Evolutionary conservation across 192 early-diverging fungal species (phyloP), one percentile per base, ranked within the genome.

Genomic region (Umbelopsis vinacea): DNA sequence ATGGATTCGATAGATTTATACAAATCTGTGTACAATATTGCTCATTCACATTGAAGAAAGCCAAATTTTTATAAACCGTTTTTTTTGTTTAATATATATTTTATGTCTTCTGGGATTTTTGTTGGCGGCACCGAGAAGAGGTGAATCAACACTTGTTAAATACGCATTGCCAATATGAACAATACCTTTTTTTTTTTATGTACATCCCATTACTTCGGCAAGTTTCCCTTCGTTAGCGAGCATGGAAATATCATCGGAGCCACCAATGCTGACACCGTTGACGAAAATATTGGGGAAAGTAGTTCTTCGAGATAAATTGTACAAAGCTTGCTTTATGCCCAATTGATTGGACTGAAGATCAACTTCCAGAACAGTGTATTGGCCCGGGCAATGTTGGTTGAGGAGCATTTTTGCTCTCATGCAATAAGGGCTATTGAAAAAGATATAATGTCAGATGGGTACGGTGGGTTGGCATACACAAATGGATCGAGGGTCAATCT

Each of bases 1-100:
- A 2, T 86, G 85, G 85, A 74, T 82, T 53, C 74, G 85, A 46
- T 86, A 79, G 72, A 66, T 6, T n/a, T 29, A 43, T 29, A 29
- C 1, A 54, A 7, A 48, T 23, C 53, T 54, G 14, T 63, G 57
- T 63, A 63, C 26, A 21, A 19, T 35, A 63, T 11, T 37, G 15
- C 19, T n/a, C 33, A 54, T 6, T 26, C 12, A 54, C 26, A 24
- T n/a, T 52, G 52, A 22, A 52, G 22, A 52, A 4, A 12, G 15
- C 48, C 9, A 50, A 50, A 15, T 1, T 17, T 2, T 10, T 46
- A 5, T 3, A 46, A 46, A 46, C 46, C 5, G 1, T 46, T 46
- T 46, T 46, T 2, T 29, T 29, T 29, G 1, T 29, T 29, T 29
- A n/a, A n/a, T n/a, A n/a, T n/a, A n/a, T n/a, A n/a, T n/a, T n/a